These are phyloP conservation scores for Epichloe festucae DNA, from an alignment of 2,329 filamentous ascomycete species.

Conservation along the genomic window DNA sequence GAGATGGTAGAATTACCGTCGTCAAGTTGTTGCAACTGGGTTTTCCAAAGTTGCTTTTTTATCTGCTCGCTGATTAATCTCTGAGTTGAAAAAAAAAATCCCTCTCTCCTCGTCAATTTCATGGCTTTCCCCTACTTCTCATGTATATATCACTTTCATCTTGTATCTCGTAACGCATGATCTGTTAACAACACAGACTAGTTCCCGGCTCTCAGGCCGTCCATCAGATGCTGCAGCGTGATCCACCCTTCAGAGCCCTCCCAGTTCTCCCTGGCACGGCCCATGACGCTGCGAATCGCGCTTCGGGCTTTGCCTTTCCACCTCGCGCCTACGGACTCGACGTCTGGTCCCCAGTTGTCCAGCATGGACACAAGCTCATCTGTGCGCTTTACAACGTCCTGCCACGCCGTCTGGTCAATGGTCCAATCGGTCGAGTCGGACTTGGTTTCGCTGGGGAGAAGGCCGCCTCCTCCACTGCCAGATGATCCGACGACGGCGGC, in stretches of 20 bases:
- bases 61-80: too few relatives aligned
- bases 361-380: constrained; percentile 71
- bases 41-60: too few relatives aligned
- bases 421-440: constrained; percentile 21
- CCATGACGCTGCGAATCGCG: constrained; percentile 71
- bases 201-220: constrained; percentile 34
- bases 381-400: constrained; percentile 62
- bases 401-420: constrained; percentile 52
- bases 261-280: constrained; percentile 70
- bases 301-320: constrained; percentile 86
- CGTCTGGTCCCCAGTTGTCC: constrained; percentile 59
- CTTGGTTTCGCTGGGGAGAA: constrained; percentile 26
- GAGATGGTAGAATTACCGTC: too few relatives aligned
- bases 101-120: too few relatives aligned
- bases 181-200: not conserved
- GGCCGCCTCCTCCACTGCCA: constrained; percentile 26
- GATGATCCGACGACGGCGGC: constrained; percentile 46
- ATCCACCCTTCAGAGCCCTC: constrained; percentile 62
- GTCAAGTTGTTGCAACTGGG: too few relatives aligned
- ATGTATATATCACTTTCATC: not conserved
- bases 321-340: constrained; percentile 56
- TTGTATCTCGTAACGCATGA: not conserved
- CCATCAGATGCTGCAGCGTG: constrained; percentile 41
- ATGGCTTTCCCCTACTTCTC: too few relatives aligned
- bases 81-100: too few relatives aligned